A percentile compares a stretch with the other conserved stretches of the same genome.
phyloP scores from a whole-genome alignment of 352 stramenopile genomes.

The Globisporangium cylindrosporum region DNA sequence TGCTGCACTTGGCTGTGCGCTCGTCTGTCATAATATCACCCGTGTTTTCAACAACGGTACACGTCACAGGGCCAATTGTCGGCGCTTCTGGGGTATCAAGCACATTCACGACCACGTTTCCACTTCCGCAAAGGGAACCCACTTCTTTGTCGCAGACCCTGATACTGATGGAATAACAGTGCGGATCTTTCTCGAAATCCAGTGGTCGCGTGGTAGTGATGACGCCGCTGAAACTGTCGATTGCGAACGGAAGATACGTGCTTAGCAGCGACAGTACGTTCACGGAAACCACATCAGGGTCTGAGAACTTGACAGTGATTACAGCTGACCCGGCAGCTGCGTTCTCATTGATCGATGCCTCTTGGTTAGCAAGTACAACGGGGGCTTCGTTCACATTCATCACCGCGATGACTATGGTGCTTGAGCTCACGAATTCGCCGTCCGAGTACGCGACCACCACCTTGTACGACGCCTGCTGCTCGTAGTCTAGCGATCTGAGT shows the following conservation, averaged over 20 bases:
- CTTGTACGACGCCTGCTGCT: slow-evolving; percentile 7
- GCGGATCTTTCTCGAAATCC: slow-evolving; percentile 45
- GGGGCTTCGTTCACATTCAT: slow-evolving; percentile 55
- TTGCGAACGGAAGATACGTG: slow-evolving; percentile 13
- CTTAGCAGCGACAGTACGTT: slow-evolving; percentile 18
- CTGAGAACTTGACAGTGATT: slow-evolving; percentile 26
- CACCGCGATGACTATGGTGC: slow-evolving; percentile 30
- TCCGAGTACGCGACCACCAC: slow-evolving; percentile 11
- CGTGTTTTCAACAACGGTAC: slow-evolving; percentile 48
- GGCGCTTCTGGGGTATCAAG: slow-evolving; percentile 37
- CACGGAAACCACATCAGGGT: slow-evolving; percentile 30
- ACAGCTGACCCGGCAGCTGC: slow-evolving; percentile 22
- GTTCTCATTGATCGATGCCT: slow-evolving; percentile 39
- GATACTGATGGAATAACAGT: slow-evolving; percentile 32
- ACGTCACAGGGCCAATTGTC: slow-evolving; percentile 26
- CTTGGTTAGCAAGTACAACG: slow-evolving; percentile 21
- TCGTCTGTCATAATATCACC: slow-evolving; percentile 20
- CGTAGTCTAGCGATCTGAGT: slow-evolving; percentile 35
- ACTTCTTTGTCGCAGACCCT: slow-evolving; percentile 41
- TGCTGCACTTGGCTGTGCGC: slow-evolving; percentile 23
- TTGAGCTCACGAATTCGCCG: slow-evolving; percentile 26
- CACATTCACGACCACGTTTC: slow-evolving; percentile 30
- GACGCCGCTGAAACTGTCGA: slow-evolving; percentile 11
- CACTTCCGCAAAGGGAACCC: slow-evolving; percentile 32
- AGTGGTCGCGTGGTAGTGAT: slow-evolving; percentile 36